A percentile compares a stretch with the other conserved stretches of the same genome.
phyloP scores from a whole-genome alignment of 768 basidiomycete species.

The Leccinum disarticulatum region DNA sequence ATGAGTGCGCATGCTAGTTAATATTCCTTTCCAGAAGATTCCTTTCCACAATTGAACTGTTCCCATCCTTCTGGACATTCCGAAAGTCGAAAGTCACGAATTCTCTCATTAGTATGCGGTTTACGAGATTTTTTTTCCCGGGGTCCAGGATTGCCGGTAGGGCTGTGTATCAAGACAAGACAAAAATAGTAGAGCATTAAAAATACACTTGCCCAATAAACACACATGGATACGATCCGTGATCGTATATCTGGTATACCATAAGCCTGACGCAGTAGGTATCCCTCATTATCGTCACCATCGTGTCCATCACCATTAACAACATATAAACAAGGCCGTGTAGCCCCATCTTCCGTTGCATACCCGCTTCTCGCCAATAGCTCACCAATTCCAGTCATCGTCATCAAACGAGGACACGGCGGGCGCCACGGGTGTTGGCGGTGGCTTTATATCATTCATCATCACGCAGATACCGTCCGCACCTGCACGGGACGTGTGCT shows the following conservation, averaged over 20 bases:
- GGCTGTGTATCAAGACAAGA: background rate
- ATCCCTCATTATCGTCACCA: background rate
- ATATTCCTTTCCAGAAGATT: no score
- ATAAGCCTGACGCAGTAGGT: background rate
- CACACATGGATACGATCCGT: background rate
- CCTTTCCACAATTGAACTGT: no score
- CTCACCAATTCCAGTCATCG: slow-evolving; percentile 64
- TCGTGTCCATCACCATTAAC: background rate
- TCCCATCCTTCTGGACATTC: no score
- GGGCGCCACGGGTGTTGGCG: background rate
- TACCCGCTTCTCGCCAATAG: background rate
- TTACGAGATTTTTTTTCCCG: no score
- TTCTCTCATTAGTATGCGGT: no score
- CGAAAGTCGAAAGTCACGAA: no score
- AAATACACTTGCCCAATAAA: background rate
- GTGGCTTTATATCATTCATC: slow-evolving; percentile 32
- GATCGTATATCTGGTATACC: background rate
- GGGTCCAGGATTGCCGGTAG: no score
- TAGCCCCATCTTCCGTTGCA: background rate
- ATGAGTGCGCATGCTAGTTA: no score
- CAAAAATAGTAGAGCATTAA: background rate
- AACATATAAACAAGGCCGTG: background rate
- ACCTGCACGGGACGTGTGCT: slow-evolving; percentile 25
- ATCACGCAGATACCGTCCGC: slow-evolving; percentile 18
- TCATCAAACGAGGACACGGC: slow-evolving; percentile 33